A percentile compares a stretch with the other conserved stretches of the same genome.
Evolutionary conservation across 2,329 filamentous ascomycete species (phyloP).

Genomic region (Fusarium odoratissimum): DNA sequence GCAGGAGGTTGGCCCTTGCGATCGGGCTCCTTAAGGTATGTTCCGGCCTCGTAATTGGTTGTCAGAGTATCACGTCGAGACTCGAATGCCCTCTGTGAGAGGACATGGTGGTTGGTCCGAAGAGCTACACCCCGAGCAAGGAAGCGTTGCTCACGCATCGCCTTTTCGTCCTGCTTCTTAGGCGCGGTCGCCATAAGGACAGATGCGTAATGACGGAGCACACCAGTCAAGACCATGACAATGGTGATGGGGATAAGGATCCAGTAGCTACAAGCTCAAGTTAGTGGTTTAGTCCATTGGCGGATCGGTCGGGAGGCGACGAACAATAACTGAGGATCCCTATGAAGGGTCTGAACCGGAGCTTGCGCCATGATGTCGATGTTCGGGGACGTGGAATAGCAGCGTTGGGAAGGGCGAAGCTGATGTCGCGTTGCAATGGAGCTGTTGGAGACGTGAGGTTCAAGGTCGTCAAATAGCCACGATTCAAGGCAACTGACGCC

Average conservation of each 20-base stretch:
- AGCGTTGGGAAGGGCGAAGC: neutral
- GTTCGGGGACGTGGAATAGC: conserved; percentile 18
- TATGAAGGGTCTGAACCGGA: conserved; percentile 92
- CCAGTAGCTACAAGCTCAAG: conserved; percentile 81
- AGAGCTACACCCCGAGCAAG: conserved; percentile 87
- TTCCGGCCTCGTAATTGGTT: conserved; percentile 84
- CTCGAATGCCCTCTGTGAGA: conserved; percentile 82
- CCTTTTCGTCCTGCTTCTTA: conserved; percentile 80
- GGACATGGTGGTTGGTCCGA: conserved; percentile 82
- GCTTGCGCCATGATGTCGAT: conserved; percentile 78
- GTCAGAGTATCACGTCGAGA: conserved; percentile 83
- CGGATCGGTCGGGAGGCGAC: conserved; percentile 49
- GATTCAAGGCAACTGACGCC: conserved; percentile 30
- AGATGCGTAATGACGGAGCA: conserved; percentile 95
- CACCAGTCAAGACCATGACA: conserved; percentile 96
- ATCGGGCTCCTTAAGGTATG: conserved; percentile 90
- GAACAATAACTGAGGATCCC: conserved; percentile 98
- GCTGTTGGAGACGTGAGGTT: conserved; percentile 33
- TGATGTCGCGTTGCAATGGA: conserved; percentile 28
- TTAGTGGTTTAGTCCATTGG: conserved; percentile 24
- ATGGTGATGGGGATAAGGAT: conserved; percentile 97
- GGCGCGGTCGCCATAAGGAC: conserved; percentile 88
- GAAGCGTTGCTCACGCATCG: conserved; percentile 87
- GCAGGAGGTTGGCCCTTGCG: conserved; percentile 85
- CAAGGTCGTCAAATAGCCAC: conserved; percentile 37